A percentile compares a stretch with the other conserved stretches of the same genome.
These are phyloP conservation scores for Cutaneotrichosporon spelunceum DNA, from an alignment of 1,284 basidiomycete species.

Conservation along the genomic window DNA sequence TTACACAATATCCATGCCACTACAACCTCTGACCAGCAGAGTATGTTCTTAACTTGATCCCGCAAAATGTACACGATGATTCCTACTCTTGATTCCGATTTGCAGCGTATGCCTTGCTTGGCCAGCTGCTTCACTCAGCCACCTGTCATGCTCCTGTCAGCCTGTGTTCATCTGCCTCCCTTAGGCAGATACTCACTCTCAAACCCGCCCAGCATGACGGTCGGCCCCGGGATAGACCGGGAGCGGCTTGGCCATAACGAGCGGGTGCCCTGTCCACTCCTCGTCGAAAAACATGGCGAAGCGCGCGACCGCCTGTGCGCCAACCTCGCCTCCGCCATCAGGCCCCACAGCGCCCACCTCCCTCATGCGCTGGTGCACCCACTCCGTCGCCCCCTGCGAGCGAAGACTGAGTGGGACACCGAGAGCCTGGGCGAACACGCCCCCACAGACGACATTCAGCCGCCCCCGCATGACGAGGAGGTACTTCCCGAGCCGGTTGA, in stretches of 20 bases:
- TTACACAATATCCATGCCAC: too few species aligned
- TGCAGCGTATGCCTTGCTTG: too few species aligned
- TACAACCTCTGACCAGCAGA: too few species aligned
- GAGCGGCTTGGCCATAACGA: not conserved
- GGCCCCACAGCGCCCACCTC: not conserved
- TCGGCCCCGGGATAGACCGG: too few species aligned
- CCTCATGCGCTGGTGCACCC: not conserved
- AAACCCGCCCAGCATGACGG: too few species aligned
- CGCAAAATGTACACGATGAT: too few species aligned
- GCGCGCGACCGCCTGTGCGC: not conserved
- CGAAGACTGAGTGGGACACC: not conserved
- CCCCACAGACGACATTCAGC: not conserved
- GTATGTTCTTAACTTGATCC: slow-evolving; percentile 9
- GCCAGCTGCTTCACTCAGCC: too few species aligned
- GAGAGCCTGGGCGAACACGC: not conserved
- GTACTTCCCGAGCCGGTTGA: not conserved
- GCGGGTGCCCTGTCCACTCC: not conserved
- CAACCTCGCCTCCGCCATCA: too few species aligned
- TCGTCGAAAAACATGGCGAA: not conserved
- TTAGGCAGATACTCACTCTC: too few species aligned
- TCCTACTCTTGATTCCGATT: too few species aligned
- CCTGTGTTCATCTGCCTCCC: too few species aligned
- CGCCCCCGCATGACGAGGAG: not conserved
- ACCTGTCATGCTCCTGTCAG: too few species aligned
- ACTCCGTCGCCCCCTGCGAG: not conserved